A percentile compares a stretch with the other conserved stretches of the same genome.
These are phyloP conservation scores for Hsuehochloa calcarea DNA, from an alignment of 176 grass and related monocot genomes.

Conservation along the genomic window DNA sequence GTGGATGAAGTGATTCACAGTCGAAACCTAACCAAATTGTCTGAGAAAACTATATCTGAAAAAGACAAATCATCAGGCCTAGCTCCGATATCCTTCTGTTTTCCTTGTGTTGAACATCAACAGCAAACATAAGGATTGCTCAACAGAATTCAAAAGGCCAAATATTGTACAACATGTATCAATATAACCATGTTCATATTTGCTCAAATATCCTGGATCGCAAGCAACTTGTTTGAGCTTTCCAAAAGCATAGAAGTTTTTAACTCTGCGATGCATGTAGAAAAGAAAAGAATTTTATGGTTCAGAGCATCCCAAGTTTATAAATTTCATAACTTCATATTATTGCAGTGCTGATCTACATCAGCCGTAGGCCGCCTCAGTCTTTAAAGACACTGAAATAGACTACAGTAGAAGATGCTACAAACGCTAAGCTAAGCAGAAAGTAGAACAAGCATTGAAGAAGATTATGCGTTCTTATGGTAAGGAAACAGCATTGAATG, in stretches of 20 bases:
- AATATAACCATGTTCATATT: neutral
- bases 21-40: constrained; percentile 43
- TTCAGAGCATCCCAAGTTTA: neutral
- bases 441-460: constrained; percentile 2
- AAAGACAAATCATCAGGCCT: constrained; percentile 9
- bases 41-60: constrained; percentile 22
- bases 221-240: neutral
- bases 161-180: neutral
- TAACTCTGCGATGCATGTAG: neutral
- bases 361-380: neutral
- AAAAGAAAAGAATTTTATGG: neutral
- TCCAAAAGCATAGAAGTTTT: neutral
- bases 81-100: neutral
- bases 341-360: neutral
- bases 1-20: constrained; percentile 35
- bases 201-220: neutral
- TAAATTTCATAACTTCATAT: neutral
- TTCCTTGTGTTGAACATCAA: constrained; percentile 12
- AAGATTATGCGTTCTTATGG: constrained; percentile 5
- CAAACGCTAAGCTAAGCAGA: neutral
- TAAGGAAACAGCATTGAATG: neutral
- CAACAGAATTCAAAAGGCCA: constrained; percentile 18
- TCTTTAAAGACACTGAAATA: neutral
- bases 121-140: constrained; percentile 16
- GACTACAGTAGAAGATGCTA: neutral